A percentile compares a stretch with the other conserved stretches of the same genome.
Evolutionary conservation across 2,329 filamentous ascomycete genomes (phyloP).

Genomic region (Ascochyta koolunga): DNA sequence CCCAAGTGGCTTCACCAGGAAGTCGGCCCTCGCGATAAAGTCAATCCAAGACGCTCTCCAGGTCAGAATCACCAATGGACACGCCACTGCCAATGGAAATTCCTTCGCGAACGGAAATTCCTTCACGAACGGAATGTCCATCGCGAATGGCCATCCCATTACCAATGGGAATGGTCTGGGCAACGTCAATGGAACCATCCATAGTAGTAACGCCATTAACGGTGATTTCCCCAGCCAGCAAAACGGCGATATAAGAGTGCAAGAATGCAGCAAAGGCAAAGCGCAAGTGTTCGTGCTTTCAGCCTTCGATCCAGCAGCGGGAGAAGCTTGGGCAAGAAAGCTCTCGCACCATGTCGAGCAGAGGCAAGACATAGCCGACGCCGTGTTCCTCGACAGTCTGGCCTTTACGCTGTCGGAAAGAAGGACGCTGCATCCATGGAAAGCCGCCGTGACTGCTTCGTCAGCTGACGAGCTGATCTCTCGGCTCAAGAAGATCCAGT

Average conservation of each 20-base stretch:
- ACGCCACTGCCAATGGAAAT: constrained; percentile 30
- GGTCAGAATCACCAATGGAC: no score
- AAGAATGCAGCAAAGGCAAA: no score
- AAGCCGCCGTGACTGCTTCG: neutral
- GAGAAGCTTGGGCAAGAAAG: neutral
- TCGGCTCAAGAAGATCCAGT: neutral
- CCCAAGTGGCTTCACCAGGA: no score
- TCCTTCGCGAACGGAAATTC: neutral
- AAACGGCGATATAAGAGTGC: no score
- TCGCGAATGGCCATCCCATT: neutral
- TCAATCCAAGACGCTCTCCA: no score
- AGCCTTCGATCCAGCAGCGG: neutral
- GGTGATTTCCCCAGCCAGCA: constrained; percentile 29
- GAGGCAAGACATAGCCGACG: neutral
- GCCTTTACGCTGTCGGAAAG: neutral
- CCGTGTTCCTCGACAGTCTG: neutral
- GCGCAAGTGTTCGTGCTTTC: neutral
- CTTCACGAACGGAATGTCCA: neutral
- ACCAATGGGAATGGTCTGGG: no score
- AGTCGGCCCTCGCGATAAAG: no score
- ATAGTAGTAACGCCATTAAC: neutral
- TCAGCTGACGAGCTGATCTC: neutral
- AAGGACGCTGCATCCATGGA: neutral
- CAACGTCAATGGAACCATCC: no score
- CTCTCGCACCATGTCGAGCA: neutral